These are phyloP conservation scores for Kurtzmaniella quercitrusa DNA, from an alignment of 1,139 yeast genomes.

Conservation along the genomic window DNA sequence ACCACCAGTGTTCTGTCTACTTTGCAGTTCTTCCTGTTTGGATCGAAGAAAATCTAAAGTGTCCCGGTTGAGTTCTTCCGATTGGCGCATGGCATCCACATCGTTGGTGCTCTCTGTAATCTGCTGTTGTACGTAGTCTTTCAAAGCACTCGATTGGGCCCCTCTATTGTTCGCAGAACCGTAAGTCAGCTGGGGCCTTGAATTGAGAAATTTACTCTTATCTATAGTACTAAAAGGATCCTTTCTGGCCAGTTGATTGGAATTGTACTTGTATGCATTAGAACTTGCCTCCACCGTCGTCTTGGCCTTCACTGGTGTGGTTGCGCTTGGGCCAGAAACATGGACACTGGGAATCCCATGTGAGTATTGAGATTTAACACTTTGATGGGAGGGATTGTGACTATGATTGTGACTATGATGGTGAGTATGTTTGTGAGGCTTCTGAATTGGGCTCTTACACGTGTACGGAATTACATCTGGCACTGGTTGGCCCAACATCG, in stretches of 20 bases:
- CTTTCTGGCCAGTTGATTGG: slow-evolving; percentile 4
- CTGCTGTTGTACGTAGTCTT: slow-evolving; percentile 34
- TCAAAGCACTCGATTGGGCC: slow-evolving; percentile 22
- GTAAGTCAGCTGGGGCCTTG: slow-evolving; percentile 20
- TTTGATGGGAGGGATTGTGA: not conserved
- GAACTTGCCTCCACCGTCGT: not conserved
- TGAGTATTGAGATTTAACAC: not conserved
- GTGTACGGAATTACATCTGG: slow-evolving; percentile 49
- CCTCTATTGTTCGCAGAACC: slow-evolving; percentile 5
- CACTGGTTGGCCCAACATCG: slow-evolving; percentile 51
- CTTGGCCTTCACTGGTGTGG: not conserved
- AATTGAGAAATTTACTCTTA: slow-evolving; percentile 24
- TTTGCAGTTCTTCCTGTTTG: slow-evolving; percentile 30
- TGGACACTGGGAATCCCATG: not conserved
- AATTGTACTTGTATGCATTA: not conserved
- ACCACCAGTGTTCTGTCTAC: slow-evolving; percentile 42
- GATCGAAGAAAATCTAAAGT: slow-evolving; percentile 57
- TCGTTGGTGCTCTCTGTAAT: slow-evolving; percentile 22
- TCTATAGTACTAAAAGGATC: slow-evolving; percentile 42
- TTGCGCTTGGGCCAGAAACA: not conserved
- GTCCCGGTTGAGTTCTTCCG: slow-evolving; percentile 18
- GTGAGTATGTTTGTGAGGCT: not conserved
- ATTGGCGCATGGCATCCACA: slow-evolving; percentile 12
- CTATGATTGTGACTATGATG: not conserved
- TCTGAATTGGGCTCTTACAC: not conserved